Base-by-base conservation (phyloP, 257 asterid genomes). In the Nicotiana paniculata region DNA sequence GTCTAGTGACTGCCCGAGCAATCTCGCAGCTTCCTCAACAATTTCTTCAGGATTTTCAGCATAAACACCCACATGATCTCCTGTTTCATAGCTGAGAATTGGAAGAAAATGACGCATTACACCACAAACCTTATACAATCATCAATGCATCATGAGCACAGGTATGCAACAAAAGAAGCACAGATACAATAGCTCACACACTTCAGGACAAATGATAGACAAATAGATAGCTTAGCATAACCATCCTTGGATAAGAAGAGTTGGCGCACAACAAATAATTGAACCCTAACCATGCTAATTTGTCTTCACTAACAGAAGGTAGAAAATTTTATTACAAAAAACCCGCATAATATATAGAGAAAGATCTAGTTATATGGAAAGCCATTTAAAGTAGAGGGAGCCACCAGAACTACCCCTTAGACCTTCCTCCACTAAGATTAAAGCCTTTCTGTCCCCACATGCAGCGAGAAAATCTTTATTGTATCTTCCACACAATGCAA, bases 11-110 rank as follows among this genome's bases (percentile, higher is more conserved):
- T 90, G 91, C 77, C 86, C 89, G 83, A 93, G 85, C 62, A 90
- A 79, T 77, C 82, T 89, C 54, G 89, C 97, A 16, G 97, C 97
- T 80, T 83, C 92, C 84, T 91, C 94, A 83, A 93, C 94, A 81
- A 86, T 87, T 72, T 88, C 94, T 59, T 89, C 87, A 82, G 84
- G 86, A 83, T 93, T 93, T 80, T 91, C 95, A 80, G 91, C 90
- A 87, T 82, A 93, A 76, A 93, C 91, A 81, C 97, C 97, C 69
- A 91, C 96, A 76, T 91, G 96, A 82, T 93, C 97, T 81, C 97
- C 97, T 58, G 96, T 93, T 88, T 88, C 96, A 85, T 93, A 93
- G 77, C 96, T 93, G 84, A 80, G 66, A 83, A 70, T 75, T 28
- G 64, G 72, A 72, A n/a, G 55, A 59, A 55, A 55, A 66, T 63